Evolutionary conservation across 2,329 filamentous ascomycete species (phyloP), one percentile per base, ranked within the genome.

Genomic region (Dothistroma septosporum): DNA sequence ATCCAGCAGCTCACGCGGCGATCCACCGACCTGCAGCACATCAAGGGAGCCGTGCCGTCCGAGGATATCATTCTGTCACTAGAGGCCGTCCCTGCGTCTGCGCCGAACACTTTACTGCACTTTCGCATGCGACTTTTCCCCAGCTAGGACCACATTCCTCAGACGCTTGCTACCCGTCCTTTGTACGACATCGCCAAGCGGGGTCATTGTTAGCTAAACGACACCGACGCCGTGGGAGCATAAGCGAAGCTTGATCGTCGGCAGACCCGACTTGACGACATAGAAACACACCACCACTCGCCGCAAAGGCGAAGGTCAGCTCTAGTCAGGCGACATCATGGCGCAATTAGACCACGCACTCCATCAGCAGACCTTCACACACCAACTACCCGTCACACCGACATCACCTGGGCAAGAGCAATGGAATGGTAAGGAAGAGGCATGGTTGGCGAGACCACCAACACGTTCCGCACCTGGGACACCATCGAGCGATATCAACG

Each of bases 401-500:
- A 35, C 48, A 21, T 62, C 57, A 12, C 60, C 53, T 19, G 48
- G 48, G 10, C 41, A 56, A 37, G 57, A 59, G 24, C 53, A 59
- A 33, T 57, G 60, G 60, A 37, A 53, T 19, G 21, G 55, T 11
- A 55, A 49, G 44, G 53, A 62, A 24, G 28, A 57, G 31, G 32
- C 55, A 35, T 59, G 57, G 60, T 22, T 47, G 28, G 19, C 49
- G 12, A 44, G 47, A 21, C 44, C n/a, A n/a, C 44, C 44, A 14
- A 12, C 47, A 8, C n/a, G 31, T 4, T 8, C 58, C 14, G 33
- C 37, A 28, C 61, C 63, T 12, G 65, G 58, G 3, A 64, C 61
- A 12, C 61, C 65, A n/a, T 56, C 44, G 37, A 53, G 28, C 16
- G 50, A 61, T 22, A 58, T 56, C 28, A 21, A 49, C 16, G 9